These are phyloP conservation scores for Eleusine coracana DNA, from an alignment of 176 grass and related monocot species.

Conservation along the genomic window DNA sequence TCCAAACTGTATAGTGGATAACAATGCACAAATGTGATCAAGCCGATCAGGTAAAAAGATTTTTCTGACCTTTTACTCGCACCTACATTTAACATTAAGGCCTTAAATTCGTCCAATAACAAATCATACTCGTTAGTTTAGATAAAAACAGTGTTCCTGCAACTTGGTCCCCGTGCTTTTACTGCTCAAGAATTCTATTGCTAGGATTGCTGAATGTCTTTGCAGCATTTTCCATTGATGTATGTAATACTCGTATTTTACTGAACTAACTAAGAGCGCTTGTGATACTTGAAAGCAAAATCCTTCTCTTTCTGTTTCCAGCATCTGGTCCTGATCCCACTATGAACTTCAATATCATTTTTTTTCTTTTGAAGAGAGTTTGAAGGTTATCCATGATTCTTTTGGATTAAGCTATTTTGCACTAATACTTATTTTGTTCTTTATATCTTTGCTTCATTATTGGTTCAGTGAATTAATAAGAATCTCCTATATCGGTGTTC, in stretches of 20 bases:
- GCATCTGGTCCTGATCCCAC: no score
- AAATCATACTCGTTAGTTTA: not conserved
- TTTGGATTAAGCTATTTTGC: slow-evolving; percentile 3
- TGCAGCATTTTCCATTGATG: not conserved
- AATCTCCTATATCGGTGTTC: not conserved
- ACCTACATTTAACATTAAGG: not conserved
- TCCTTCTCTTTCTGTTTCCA: not conserved
- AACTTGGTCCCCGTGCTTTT: not conserved
- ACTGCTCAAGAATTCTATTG: slow-evolving; percentile 17
- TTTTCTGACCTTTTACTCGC: not conserved
- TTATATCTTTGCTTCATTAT: not conserved
- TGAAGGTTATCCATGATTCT: not conserved
- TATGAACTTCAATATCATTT: not conserved
- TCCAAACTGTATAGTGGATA: not conserved
- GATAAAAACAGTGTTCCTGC: not conserved
- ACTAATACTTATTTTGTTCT: not conserved
- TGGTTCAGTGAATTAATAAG: not conserved
- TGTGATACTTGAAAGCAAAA: not conserved
- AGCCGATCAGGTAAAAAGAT: not conserved
- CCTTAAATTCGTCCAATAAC: no score
- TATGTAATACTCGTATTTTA: not conserved
- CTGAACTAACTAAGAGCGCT: not conserved
- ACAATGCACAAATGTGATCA: not conserved
- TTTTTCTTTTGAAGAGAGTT: not conserved
- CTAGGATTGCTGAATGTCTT: not conserved